Evolutionary conservation across 2,329 filamentous ascomycete species (phyloP).

Genomic region (Diaporthe aspalathi): DNA sequence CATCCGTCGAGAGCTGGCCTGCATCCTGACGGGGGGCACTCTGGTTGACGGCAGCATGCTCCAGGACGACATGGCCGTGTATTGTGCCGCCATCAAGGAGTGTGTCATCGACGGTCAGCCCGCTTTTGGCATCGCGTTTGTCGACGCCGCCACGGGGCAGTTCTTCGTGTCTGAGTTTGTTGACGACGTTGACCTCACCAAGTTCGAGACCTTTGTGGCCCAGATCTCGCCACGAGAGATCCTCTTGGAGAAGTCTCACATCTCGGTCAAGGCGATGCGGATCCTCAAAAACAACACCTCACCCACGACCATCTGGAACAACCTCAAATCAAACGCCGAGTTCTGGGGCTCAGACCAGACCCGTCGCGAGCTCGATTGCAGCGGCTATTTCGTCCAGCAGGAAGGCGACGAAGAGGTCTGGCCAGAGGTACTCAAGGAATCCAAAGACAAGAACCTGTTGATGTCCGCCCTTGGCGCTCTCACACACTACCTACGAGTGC

Average conservation of each 20-base stretch:
- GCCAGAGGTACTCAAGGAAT: slow-evolving; percentile 79
- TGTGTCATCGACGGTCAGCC: slow-evolving; percentile 78
- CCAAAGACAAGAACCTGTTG: slow-evolving; percentile 80
- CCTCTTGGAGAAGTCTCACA: slow-evolving; percentile 84
- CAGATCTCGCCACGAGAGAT: slow-evolving; percentile 91
- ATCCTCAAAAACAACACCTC: slow-evolving; percentile 96
- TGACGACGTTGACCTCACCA: slow-evolving; percentile 93
- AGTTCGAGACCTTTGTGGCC: slow-evolving; percentile 96
- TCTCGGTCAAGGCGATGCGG: slow-evolving; percentile 89
- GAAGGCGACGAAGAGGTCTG: slow-evolving; percentile 71
- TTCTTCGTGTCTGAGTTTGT: slow-evolving; percentile 94
- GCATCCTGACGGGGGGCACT: slow-evolving; percentile 91
- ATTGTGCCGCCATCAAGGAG: slow-evolving; percentile 95
- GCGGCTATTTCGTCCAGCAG: slow-evolving; percentile 79
- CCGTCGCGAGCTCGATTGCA: slow-evolving; percentile 81
- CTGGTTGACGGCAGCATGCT: slow-evolving; percentile 97
- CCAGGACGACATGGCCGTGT: slow-evolving; percentile 97
- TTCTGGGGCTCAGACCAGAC: slow-evolving; percentile 91
- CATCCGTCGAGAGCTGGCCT: slow-evolving; percentile 89
- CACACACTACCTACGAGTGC: slow-evolving; percentile 83
- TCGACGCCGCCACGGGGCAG: slow-evolving; percentile 94
- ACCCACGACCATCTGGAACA: slow-evolving; percentile 95
- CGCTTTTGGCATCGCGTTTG: slow-evolving; percentile 91
- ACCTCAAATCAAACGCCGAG: slow-evolving; percentile 85
- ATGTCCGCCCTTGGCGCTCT: slow-evolving; percentile 94